These are phyloP conservation scores for Fusarium anguioides DNA, from an alignment of 2,329 filamentous ascomycete genomes.

Conservation along the genomic window DNA sequence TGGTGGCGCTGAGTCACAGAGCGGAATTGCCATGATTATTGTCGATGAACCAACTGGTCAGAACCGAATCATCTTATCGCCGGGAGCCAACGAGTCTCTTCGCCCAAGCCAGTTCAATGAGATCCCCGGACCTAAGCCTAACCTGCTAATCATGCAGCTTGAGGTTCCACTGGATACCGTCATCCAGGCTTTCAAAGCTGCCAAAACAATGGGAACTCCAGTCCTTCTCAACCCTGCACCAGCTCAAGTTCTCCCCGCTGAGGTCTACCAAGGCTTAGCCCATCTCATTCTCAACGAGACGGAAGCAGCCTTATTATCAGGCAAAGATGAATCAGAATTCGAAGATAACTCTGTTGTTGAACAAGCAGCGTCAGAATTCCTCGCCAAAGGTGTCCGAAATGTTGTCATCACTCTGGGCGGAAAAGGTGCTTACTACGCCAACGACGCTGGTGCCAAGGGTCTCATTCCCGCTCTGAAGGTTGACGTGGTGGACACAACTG, in stretches of 20 bases:
- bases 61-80: conserved; percentile 79
- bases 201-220: conserved; percentile 60
- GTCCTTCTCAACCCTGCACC: conserved; percentile 89
- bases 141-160: conserved; percentile 79
- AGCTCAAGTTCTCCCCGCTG: conserved; percentile 73
- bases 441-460: conserved; percentile 54
- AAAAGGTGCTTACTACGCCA: conserved; percentile 76
- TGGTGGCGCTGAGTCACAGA: conserved; percentile 58
- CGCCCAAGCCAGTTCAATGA: conserved; percentile 50
- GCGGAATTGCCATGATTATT: conserved; percentile 77
- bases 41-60: conserved; percentile 80
- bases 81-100: conserved; percentile 73
- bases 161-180: conserved; percentile 77
- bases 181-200: conserved; percentile 67
- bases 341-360: conserved; percentile 58
- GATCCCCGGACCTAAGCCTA: conserved; percentile 56
- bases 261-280: conserved; percentile 73
- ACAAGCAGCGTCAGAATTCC: conserved; percentile 68
- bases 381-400: conserved; percentile 75
- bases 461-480: conserved; percentile 75
- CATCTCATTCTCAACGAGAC: conserved; percentile 93
- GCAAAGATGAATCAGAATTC: conserved; percentile 61
- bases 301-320: conserved; percentile 80
- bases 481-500: conserved; percentile 88
- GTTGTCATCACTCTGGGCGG: conserved; percentile 87